Conservation (phyloP, 164 flowering plant species). For the Piper betle region DNA sequence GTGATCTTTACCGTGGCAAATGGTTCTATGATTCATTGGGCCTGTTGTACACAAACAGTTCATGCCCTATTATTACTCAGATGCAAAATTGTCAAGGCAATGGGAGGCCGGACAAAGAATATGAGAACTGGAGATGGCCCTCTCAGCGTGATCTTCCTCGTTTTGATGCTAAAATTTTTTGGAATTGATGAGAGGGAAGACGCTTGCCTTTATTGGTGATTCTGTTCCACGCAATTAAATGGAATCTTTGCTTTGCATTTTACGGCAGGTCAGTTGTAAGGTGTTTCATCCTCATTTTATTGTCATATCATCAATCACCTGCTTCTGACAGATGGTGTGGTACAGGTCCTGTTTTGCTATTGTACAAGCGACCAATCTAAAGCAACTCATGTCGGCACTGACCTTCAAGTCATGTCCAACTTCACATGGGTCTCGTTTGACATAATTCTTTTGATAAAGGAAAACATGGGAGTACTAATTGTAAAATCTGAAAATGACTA, state of each 20-base stretch:
- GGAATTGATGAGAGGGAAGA: conserved; percentile 87
- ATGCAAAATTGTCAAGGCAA: conserved; percentile 95
- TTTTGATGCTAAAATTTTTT: conserved; percentile 64
- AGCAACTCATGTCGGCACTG: no score
- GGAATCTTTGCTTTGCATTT: conserved; percentile 86
- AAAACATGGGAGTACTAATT: no score
- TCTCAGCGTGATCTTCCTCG: conserved; percentile 70
- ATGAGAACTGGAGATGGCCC: conserved; percentile 95
- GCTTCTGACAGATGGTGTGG: no score
- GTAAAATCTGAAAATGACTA: no score
- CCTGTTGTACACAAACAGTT: conserved; percentile 66
- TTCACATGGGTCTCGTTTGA: no score
- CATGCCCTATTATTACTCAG: conserved; percentile 85
- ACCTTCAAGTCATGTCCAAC: no score
- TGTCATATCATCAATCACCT: no score
- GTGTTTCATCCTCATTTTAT: no score
- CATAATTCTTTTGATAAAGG: no score
- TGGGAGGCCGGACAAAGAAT: conserved; percentile 92
- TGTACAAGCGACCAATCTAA: no score
- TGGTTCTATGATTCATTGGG: conserved; percentile 69
- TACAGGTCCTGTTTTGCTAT: no score
- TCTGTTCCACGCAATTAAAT: conserved; percentile 96
- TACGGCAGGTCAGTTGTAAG: conserved; percentile 65
- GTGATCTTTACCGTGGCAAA: conserved; percentile 70
- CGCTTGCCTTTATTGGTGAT: conserved; percentile 86